Base-by-base conservation (phyloP, 306 rosid species). In the Fragaria nilgerrensis region DNA sequence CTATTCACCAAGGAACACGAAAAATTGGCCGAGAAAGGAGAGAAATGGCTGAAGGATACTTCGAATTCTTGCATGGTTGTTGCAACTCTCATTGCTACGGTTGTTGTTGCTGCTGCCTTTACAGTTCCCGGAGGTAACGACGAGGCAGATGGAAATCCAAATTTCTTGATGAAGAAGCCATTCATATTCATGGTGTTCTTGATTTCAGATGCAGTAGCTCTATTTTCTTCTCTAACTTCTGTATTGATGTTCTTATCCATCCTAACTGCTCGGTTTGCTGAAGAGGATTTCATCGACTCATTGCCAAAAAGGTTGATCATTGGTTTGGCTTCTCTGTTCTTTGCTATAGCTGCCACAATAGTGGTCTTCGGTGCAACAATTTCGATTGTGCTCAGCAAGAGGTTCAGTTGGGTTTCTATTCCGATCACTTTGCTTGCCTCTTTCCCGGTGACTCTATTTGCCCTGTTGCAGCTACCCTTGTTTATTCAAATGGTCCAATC, bases 91-190 rank as follows among this genome's bases (percentile, higher is more conserved):
- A 87, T 89, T 15, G 91, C 86, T 32, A 85, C 88, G 8, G 80
- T 87, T 50, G 89, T 82, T 25, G 82, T 82, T 65, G 86, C 90
- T 12, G 88, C 90, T 13, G 78, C 77, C 56, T 70, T 87, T 29
- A 84, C 87, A 6, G 88, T 86, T 63, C 90, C 91, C 16, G 91
- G 90, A 62, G 86, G 94, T 13, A 87, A 84, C 68, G 27, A 85
- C 77, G 75, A 45, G 3, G 9, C 20, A 32, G 72, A 63, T 49
- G 90, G 91, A 65, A 22, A 70, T 64, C 91, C 94, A 62, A 74
- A 70, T 68, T 85, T 76, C 81, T 64, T 87, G 70, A 3, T 5
- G 45, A 49, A 74, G n/a, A 53, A 39, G 44, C 53, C 86, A 52
- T 82, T 82, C 75, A 19, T 81, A 68, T 58, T 74, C 55, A 23